Evolutionary conservation across 805 yeast species (phyloP).

Genomic region (Suhomyces kilbournensis): DNA sequence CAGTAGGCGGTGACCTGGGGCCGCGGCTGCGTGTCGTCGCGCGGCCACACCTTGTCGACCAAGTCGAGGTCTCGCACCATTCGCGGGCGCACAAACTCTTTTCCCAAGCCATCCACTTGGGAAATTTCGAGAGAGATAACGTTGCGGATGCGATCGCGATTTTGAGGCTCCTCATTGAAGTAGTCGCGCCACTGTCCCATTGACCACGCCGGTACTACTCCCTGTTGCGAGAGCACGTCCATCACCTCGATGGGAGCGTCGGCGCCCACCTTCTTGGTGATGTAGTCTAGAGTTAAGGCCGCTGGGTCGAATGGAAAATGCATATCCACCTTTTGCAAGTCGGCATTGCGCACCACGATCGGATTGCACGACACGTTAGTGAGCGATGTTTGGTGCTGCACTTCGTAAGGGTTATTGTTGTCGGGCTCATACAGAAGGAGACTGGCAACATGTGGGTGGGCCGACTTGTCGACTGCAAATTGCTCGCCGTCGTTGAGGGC

Average conservation of each 20-base stretch:
- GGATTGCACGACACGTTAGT: constrained; percentile 33
- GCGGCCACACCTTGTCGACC: constrained; percentile 64
- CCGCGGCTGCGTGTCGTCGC: constrained; percentile 25
- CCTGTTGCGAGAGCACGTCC: constrained; percentile 83
- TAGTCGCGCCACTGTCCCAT: constrained; percentile 74
- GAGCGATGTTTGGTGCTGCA: constrained; percentile 14
- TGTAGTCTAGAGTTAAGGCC: constrained; percentile 50
- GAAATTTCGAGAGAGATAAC: constrained; percentile 82
- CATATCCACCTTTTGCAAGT: constrained; percentile 41
- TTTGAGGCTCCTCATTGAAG: constrained; percentile 42
- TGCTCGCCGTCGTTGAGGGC: constrained; percentile 75
- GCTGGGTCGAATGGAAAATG: constrained; percentile 44
- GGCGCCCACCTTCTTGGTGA: constrained; percentile 59
- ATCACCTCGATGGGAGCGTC: constrained; percentile 72
- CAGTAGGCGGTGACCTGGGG: constrained; percentile 76
- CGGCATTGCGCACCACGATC: constrained; percentile 37
- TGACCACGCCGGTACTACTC: constrained; percentile 61
- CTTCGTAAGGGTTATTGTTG: not conserved
- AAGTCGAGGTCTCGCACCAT: constrained; percentile 66
- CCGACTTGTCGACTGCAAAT: constrained; percentile 43
- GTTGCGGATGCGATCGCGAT: constrained; percentile 67
- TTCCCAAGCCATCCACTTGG: constrained; percentile 45
- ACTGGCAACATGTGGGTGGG: constrained; percentile 50
- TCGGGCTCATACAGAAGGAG: constrained; percentile 26
- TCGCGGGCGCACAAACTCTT: constrained; percentile 56